phyloP scores from a whole-genome alignment of 768 basidiomycete genomes.

The Auriscalpium orientale region DNA sequence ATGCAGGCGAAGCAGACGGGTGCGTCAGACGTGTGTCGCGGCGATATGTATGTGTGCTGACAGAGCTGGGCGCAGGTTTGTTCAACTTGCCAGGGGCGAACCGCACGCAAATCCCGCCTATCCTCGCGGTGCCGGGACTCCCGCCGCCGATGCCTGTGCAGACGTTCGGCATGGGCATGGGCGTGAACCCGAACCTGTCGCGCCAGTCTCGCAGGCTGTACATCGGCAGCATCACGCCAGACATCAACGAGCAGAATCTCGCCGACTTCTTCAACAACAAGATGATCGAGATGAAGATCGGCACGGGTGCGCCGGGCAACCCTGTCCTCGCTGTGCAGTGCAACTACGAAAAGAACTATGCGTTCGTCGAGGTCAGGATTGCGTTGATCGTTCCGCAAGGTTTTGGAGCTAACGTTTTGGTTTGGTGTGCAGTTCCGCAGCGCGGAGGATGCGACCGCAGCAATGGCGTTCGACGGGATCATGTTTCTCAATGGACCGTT shows the following conservation, averaged over 20 bases:
- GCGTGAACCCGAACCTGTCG: conserved; percentile 80
- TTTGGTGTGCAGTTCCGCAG: conserved; percentile 76
- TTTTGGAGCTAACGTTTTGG: too few species aligned
- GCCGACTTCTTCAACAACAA: conserved; percentile 93
- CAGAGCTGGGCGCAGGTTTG: conserved; percentile 46
- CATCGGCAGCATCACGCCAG: conserved; percentile 92
- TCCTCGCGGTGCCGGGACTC: conserved; percentile 72
- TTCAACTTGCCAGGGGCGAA: conserved; percentile 97
- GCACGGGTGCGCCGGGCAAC: conserved; percentile 77
- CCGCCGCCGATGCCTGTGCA: conserved; percentile 80
- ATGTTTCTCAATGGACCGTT: conserved; percentile 94
- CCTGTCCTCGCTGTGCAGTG: conserved; percentile 92
- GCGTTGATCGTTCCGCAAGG: neutral
- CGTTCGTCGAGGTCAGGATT: conserved; percentile 81
- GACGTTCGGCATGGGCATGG: conserved; percentile 81
- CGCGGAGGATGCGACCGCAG: conserved; percentile 91
- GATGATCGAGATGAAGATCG: conserved; percentile 89
- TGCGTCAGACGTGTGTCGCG: conserved; percentile 22
- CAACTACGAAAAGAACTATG: conserved; percentile 98
- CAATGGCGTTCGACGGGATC: conserved; percentile 96
- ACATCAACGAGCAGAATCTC: conserved; percentile 89
- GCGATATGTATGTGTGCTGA: neutral
- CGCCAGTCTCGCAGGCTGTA: conserved; percentile 93
- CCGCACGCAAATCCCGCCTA: conserved; percentile 78
- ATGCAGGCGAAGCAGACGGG: conserved; percentile 99